These are phyloP conservation scores for Cladophialophora psammophila DNA, from an alignment of 2,329 filamentous ascomycete genomes.

Conservation along the genomic window DNA sequence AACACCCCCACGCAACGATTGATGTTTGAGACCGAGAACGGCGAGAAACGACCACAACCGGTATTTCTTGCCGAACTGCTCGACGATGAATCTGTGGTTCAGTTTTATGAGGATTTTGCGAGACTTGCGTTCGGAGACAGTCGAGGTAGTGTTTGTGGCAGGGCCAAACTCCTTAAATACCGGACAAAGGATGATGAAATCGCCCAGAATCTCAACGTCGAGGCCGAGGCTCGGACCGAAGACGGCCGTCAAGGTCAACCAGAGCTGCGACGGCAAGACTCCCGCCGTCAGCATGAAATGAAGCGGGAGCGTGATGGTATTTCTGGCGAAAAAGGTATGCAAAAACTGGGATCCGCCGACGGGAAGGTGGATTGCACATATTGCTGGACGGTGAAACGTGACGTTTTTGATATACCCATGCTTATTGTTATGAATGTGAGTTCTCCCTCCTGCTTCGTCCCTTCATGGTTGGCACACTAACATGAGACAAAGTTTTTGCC, in stretches of 20 bases:
- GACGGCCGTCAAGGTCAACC: slow-evolving; percentile 49
- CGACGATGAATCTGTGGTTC: slow-evolving; percentile 89
- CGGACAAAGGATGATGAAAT: slow-evolving; percentile 69
- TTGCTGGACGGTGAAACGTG: slow-evolving; percentile 95
- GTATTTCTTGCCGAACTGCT: slow-evolving; percentile 92
- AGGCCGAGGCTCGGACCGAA: slow-evolving; percentile 53
- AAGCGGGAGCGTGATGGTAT: slow-evolving; percentile 53
- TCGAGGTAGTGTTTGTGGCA: slow-evolving; percentile 80
- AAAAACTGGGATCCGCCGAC: slow-evolving; percentile 77
- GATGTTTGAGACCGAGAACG: slow-evolving; percentile 34
- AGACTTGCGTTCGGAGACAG: slow-evolving; percentile 92
- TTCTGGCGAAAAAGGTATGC: slow-evolving; percentile 71
- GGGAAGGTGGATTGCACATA: slow-evolving; percentile 94
- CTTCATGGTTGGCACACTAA: neutral
- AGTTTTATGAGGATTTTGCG: slow-evolving; percentile 96
- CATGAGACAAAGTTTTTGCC: slow-evolving; percentile 42
- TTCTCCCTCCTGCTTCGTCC: slow-evolving; percentile 43
- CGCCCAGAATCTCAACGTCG: slow-evolving; percentile 39
- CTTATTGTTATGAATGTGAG: slow-evolving; percentile 97
- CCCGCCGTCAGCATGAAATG: slow-evolving; percentile 18
- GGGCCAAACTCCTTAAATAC: slow-evolving; percentile 89
- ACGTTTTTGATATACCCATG: slow-evolving; percentile 98
- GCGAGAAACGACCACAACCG: slow-evolving; percentile 66
- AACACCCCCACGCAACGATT: slow-evolving; percentile 51
- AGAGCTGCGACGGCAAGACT: slow-evolving; percentile 37